These are phyloP conservation scores for Fusarium denticulatum DNA, from an alignment of 2,329 filamentous ascomycete genomes.

Conservation along the genomic window DNA sequence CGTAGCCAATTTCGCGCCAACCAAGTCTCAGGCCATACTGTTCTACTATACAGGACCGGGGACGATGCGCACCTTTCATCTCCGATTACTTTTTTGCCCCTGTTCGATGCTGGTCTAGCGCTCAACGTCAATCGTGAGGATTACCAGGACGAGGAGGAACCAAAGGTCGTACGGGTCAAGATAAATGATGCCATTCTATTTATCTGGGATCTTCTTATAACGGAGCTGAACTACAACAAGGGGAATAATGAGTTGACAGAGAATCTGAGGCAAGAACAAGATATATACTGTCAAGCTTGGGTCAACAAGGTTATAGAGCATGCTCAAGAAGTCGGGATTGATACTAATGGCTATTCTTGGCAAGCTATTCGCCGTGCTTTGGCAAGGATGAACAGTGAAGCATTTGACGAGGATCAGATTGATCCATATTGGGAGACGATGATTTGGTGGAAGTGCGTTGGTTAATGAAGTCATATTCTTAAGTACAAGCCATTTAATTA, in stretches of 20 bases:
- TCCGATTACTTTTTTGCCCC: not conserved
- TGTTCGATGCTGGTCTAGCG: not conserved
- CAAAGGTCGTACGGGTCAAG: not conserved
- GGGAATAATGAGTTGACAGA: fast-evolving
- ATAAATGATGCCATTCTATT: not conserved
- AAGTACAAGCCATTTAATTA: no score
- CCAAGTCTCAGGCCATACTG: not conserved
- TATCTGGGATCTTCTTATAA: not conserved
- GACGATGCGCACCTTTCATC: not conserved
- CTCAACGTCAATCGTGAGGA: not conserved
- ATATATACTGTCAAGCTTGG: not conserved
- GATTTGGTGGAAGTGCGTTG: not conserved
- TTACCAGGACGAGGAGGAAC: not conserved
- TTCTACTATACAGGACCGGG: not conserved
- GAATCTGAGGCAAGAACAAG: not conserved
- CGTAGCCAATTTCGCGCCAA: not conserved
- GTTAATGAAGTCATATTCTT: no score
- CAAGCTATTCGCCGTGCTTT: not conserved
- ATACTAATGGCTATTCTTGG: not conserved
- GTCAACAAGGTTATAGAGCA: not conserved
- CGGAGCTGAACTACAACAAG: fast-evolving
- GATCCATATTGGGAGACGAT: not conserved
- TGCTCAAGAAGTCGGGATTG: not conserved
- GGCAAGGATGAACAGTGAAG: not conserved
- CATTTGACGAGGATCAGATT: fast-evolving